Conservation (phyloP, 2,329 filamentous ascomycete genomes). For the Saccharata proteae region DNA sequence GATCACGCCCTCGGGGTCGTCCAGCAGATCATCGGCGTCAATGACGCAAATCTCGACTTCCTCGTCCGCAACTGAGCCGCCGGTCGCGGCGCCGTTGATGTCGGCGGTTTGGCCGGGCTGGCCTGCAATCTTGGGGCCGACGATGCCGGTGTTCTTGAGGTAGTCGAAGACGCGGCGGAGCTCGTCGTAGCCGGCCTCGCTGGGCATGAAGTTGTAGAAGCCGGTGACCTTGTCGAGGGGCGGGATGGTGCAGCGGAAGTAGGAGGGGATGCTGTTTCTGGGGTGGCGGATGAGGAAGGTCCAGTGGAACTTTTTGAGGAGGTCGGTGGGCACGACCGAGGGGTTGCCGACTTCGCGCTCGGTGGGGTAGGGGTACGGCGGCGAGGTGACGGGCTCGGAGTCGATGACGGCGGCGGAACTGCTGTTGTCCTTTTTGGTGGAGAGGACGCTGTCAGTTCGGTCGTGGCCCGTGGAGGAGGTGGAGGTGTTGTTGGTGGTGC, state of each 20-base stretch:
- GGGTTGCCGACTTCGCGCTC: constrained; percentile 60
- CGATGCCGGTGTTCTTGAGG: constrained; percentile 53
- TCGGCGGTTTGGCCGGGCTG: constrained; percentile 9
- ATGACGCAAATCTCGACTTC: constrained; percentile 66
- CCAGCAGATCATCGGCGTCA: constrained; percentile 87
- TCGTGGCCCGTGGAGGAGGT: no score
- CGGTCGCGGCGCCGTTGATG: constrained; percentile 12
- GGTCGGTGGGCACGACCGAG: constrained; percentile 64
- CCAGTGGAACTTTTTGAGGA: constrained; percentile 77
- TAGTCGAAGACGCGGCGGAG: constrained; percentile 81
- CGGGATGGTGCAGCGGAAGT: constrained; percentile 86
- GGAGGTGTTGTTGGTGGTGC: constrained; percentile 30
- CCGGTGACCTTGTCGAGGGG: constrained; percentile 72
- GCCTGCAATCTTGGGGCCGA: constrained; percentile 56
- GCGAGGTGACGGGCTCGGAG: constrained; percentile 11
- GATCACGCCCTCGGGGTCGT: constrained; percentile 66
- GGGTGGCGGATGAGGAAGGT: constrained; percentile 95
- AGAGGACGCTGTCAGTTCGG: constrained; percentile 14
- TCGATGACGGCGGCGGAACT: constrained; percentile 12
- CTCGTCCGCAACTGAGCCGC: constrained; percentile 13
- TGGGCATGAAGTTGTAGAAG: constrained; percentile 75
- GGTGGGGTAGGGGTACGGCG: constrained; percentile 48
- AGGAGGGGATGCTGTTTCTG: constrained; percentile 81
- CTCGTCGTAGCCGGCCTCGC: constrained; percentile 84
- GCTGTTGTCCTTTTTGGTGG: constrained; percentile 10